These are phyloP conservation scores for Phlebiopsis gigantea DNA, from an alignment of 768 basidiomycete species.

Conservation along the genomic window DNA sequence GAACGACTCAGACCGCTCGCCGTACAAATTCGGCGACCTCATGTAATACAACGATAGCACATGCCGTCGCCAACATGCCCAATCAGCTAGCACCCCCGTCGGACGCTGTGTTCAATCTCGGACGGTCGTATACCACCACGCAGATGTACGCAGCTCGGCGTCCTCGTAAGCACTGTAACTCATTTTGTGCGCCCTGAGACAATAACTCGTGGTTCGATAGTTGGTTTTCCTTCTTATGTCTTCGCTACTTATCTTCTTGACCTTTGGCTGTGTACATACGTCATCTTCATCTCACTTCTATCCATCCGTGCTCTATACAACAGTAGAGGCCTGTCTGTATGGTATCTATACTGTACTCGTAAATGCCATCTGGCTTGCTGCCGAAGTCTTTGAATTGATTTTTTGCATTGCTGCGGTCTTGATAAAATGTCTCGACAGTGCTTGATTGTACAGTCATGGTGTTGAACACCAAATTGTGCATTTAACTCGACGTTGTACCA, in stretches of 20 bases:
- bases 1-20: not conserved
- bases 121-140: not conserved
- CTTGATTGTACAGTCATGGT: too few species aligned
- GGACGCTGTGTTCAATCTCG: conserved; percentile 9
- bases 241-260: not conserved
- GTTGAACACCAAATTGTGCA: too few species aligned
- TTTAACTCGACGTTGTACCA: too few species aligned
- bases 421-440: not conserved
- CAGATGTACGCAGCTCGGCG: not conserved
- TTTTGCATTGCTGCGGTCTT: not conserved
- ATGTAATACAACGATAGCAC: not conserved
- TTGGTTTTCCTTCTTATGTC: not conserved
- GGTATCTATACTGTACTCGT: conserved; percentile 2
- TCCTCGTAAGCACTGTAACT: not conserved
- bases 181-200: conserved; percentile 1
- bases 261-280: not conserved
- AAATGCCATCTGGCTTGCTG: not conserved
- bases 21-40: not conserved
- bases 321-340: conserved; percentile 9
- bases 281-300: not conserved
- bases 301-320: conserved; percentile 11
- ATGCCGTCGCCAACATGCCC: not conserved
- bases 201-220: conserved; percentile 1
- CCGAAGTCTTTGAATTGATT: not conserved
- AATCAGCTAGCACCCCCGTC: conserved; percentile 1